Conservation (phyloP, 306 rosid species). For the Vigna nakashimae region DNA sequence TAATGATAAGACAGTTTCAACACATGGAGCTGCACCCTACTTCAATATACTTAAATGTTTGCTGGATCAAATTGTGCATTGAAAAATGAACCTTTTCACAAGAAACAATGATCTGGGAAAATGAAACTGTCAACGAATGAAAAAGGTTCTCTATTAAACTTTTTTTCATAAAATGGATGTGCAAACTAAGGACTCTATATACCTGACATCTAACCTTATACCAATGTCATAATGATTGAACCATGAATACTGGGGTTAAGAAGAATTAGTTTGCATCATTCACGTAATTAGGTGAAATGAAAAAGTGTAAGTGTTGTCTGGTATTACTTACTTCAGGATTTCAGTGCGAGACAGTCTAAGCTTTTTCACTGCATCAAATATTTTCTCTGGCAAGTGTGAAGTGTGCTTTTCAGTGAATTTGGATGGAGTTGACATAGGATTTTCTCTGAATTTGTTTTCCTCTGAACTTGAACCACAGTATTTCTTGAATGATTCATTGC, state of each 20-base stretch:
- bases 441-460: slow-evolving; percentile 55
- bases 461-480: slow-evolving; percentile 43
- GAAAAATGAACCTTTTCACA: not conserved
- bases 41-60: slow-evolving; percentile 5
- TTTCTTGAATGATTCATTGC: slow-evolving; percentile 50
- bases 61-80: not conserved
- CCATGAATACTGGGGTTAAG: slow-evolving; percentile 15
- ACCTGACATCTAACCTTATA: not conserved
- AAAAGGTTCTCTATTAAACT: slow-evolving; percentile 5
- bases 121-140: not conserved
- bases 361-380: slow-evolving; percentile 62
- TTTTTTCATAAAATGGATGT: not conserved
- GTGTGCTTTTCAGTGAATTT: slow-evolving; percentile 46
- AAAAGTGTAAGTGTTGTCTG: slow-evolving; percentile 17
- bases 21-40: not conserved
- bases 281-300: slow-evolving; percentile 21
- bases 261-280: slow-evolving; percentile 10
- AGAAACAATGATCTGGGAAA: not conserved
- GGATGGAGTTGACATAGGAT: slow-evolving; percentile 42
- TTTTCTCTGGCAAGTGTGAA: slow-evolving; percentile 56
- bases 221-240: not conserved
- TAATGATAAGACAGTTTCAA: slow-evolving; percentile 31
- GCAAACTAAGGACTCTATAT: not conserved
- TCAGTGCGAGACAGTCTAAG: slow-evolving; percentile 84
- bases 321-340: slow-evolving; percentile 75